Conservation (phyloP, 139 green algal species). For the Pleodorina starrii region DNA sequence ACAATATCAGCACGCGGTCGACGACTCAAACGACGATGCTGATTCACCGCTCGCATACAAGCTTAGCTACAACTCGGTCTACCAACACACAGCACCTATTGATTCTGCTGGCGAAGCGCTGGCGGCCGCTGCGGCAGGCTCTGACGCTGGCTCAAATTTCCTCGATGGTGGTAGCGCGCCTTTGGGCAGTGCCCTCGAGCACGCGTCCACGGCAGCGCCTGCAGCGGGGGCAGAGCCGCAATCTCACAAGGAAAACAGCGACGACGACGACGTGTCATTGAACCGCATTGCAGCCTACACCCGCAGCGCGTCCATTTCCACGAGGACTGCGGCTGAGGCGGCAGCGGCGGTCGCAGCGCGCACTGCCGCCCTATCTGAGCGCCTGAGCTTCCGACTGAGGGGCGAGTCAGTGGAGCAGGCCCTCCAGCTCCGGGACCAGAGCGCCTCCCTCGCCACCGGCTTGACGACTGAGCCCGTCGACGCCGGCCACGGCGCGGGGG, state of each 20-base stretch:
- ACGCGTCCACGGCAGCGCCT: not conserved
- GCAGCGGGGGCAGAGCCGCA: not conserved
- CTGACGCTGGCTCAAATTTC: no score
- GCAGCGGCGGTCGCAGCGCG: not conserved
- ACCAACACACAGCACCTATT: not conserved
- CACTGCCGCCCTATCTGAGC: constrained; percentile 5
- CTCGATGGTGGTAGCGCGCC: no score
- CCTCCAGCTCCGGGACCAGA: constrained; percentile 1
- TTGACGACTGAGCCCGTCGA: not conserved
- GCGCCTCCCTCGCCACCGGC: not conserved
- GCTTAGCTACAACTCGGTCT: not conserved
- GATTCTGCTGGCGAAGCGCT: not conserved
- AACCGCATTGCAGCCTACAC: not conserved
- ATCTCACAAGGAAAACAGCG: not conserved
- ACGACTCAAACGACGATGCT: not conserved
- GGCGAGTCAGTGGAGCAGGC: not conserved
- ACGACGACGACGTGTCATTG: not conserved
- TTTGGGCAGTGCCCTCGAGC: not conserved
- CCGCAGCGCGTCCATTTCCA: not conserved
- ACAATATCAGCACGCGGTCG: not conserved
- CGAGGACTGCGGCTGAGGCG: not conserved
- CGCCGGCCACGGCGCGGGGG: no score
- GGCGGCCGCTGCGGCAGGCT: not conserved
- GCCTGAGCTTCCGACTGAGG: constrained; percentile 5
- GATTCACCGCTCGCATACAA: not conserved